Conservation (phyloP, 2,329 filamentous ascomycete species). For the Fusarium mexicanum region DNA sequence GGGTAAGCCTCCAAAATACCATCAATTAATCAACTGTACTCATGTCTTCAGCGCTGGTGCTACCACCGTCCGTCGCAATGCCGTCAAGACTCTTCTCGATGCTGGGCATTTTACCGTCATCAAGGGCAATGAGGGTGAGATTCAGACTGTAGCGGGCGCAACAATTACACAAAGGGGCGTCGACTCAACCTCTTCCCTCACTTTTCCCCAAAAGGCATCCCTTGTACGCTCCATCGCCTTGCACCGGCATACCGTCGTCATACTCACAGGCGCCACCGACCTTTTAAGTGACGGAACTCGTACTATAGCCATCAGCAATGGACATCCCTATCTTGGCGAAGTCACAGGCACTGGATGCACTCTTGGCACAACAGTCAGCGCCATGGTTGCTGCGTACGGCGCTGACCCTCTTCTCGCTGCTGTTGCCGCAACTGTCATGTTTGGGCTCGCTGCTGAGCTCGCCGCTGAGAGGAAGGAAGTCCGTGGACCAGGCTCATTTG, state of each 20-base stretch:
- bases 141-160: conserved; percentile 74
- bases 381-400: conserved; percentile 72
- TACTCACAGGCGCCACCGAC: conserved; percentile 85
- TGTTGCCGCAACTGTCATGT: conserved; percentile 78
- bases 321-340: conserved; percentile 73
- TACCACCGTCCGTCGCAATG: conserved; percentile 75
- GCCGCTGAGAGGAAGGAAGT: conserved; percentile 73
- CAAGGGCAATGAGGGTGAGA: conserved; percentile 94
- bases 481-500: conserved; percentile 84
- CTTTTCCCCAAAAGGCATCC: conserved; percentile 60
- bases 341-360: conserved; percentile 88
- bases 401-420: conserved; percentile 76
- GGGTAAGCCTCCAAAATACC: conserved; percentile 61
- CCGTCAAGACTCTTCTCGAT: conserved; percentile 75
- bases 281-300: conserved; percentile 78
- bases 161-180: conserved; percentile 76
- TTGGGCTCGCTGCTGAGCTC: conserved; percentile 76
- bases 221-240: conserved; percentile 74
- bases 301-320: conserved; percentile 77
- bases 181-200: conserved; percentile 74
- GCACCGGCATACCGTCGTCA: conserved; percentile 71
- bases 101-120: conserved; percentile 85
- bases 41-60: conserved; percentile 72
- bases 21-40: neutral
- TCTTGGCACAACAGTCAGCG: conserved; percentile 82